phyloP scores from a whole-genome alignment of 106 monocot species.

The Cymbidium sinense region DNA sequence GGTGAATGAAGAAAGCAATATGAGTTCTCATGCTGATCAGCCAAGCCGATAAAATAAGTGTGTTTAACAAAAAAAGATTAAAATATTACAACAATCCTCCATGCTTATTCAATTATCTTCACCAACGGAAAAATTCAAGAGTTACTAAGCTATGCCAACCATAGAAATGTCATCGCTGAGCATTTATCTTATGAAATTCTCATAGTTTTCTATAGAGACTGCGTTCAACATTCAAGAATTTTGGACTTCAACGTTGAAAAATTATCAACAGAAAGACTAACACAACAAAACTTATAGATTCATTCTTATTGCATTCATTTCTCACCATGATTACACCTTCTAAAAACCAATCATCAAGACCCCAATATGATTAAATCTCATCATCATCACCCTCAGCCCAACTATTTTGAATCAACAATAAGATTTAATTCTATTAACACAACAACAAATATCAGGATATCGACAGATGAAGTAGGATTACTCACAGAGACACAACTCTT shows the following conservation, averaged over 20 bases:
- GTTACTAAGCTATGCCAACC: not conserved
- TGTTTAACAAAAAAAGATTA: not conserved
- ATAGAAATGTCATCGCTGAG: not conserved
- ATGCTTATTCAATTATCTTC: not conserved
- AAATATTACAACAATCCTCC: not conserved
- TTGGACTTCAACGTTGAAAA: not conserved
- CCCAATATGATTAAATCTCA: not conserved
- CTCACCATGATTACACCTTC: not conserved
- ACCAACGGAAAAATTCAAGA: not conserved
- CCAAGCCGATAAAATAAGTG: not conserved
- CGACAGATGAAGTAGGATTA: not conserved
- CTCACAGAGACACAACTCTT: conserved; percentile 47
- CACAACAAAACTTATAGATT: not conserved
- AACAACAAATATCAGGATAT: not conserved
- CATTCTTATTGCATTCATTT: not conserved
- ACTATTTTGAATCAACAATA: not conserved
- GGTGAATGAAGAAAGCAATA: not conserved
- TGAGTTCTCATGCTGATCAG: not conserved
- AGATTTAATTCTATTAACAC: not conserved
- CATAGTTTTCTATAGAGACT: not conserved
- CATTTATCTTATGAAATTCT: not conserved
- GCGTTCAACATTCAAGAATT: not conserved
- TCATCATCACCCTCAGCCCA: not conserved
- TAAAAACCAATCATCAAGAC: not conserved
- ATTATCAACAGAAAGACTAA: not conserved